phyloP scores from a whole-genome alignment of 2,329 filamentous ascomycete species.

The Aspergillus sp. region DNA sequence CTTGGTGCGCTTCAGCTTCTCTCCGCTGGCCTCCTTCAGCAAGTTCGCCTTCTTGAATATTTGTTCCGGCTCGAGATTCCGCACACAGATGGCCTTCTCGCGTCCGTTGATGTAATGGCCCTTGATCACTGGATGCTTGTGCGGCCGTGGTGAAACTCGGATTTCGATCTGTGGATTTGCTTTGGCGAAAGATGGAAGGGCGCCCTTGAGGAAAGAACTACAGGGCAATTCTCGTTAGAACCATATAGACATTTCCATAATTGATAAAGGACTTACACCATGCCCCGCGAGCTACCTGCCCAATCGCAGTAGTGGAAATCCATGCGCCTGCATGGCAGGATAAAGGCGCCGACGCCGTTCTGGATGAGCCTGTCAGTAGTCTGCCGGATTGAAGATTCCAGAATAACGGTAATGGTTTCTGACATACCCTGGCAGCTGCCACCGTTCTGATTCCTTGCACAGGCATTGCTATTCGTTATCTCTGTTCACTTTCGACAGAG shows the following conservation, averaged over 20 bases:
- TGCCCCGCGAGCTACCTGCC: conserved; percentile 85
- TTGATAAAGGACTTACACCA: conserved; percentile 61
- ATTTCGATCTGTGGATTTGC: conserved; percentile 86
- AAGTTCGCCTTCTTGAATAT: conserved; percentile 67
- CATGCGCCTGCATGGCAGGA: conserved; percentile 92
- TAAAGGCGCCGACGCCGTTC: conserved; percentile 96
- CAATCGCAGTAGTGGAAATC: conserved; percentile 98
- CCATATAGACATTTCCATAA: neutral
- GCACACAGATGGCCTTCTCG: conserved; percentile 78
- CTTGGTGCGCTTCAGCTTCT: conserved; percentile 46
- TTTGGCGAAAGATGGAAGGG: conserved; percentile 69
- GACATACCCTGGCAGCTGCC: conserved; percentile 50
- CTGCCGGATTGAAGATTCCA: neutral
- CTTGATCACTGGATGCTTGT: conserved; percentile 79
- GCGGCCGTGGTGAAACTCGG: conserved; percentile 80
- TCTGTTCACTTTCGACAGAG: conserved; percentile 2
- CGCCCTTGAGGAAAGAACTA: conserved; percentile 73
- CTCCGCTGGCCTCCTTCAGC: conserved; percentile 42
- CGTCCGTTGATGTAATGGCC: conserved; percentile 90
- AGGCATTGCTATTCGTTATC: conserved; percentile 31
- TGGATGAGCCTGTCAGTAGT: conserved; percentile 32
- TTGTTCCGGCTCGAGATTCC: conserved; percentile 73
- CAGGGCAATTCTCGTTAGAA: conserved; percentile 2
- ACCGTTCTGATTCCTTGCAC: conserved; percentile 47
- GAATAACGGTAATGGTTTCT: neutral